phyloP scores from a whole-genome alignment of 768 basidiomycete species.

The Podaxis sp. region DNA sequence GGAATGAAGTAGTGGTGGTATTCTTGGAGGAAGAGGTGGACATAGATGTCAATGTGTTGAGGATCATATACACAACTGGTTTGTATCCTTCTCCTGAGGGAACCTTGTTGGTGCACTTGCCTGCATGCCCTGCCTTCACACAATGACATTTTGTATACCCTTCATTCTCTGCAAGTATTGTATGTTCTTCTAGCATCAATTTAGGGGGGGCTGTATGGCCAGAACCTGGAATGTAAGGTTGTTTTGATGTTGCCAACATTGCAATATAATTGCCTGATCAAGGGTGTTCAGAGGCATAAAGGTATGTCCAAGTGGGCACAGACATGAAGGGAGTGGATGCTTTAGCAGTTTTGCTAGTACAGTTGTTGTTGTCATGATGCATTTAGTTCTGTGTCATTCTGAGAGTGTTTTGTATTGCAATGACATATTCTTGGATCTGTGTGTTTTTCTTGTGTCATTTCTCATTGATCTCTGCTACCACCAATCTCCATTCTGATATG shows the following conservation, averaged over 20 bases:
- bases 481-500: not conserved
- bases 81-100: not conserved
- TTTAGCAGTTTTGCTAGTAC: not conserved
- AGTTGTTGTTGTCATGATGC: not conserved
- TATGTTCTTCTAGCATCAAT: not conserved
- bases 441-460: not conserved
- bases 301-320: not conserved
- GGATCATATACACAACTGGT: not conserved
- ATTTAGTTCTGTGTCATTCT: not conserved
- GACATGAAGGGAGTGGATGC: not conserved
- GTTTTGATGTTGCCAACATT: not conserved
- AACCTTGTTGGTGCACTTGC: not conserved
- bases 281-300: not conserved
- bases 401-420: too few relatives aligned
- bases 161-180: not conserved
- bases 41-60: not conserved
- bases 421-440: not conserved
- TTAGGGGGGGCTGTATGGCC: not conserved
- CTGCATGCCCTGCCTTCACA: not conserved
- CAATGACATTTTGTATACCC: conserved; percentile 3
- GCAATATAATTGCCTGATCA: not conserved
- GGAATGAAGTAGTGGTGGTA: not conserved
- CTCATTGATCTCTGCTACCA: not conserved
- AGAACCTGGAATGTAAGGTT: not conserved
- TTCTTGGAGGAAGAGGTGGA: not conserved